These are phyloP conservation scores for Fraxinus excelsior DNA, from an alignment of 257 asterid species.

Conservation along the genomic window DNA sequence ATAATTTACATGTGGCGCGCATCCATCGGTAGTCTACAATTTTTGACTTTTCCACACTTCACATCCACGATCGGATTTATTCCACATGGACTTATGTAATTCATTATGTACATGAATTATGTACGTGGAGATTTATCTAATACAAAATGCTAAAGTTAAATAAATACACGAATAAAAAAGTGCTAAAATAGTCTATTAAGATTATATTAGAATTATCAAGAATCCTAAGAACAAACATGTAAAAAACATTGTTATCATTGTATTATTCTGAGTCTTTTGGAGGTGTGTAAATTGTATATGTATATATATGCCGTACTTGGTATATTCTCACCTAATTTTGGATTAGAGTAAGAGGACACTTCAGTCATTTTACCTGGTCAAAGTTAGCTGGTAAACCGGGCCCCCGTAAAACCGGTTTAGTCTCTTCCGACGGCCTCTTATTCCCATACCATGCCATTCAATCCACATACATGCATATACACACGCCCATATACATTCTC, in stretches of 20 bases:
- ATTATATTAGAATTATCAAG: not conserved
- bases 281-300: not conserved
- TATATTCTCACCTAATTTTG: not conserved
- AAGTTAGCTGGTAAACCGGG: not conserved
- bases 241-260: constrained; percentile 12
- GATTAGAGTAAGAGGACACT: not conserved
- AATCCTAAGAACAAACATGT: not conserved
- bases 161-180: not conserved
- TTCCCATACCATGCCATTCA: no score
- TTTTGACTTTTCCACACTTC: no score
- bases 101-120: no score
- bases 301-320: not conserved
- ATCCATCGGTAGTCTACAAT: no score
- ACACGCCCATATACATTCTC: not conserved
- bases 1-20: no score
- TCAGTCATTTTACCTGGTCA: not conserved
- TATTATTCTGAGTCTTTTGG: not conserved
- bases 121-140: no score
- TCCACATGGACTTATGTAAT: no score
- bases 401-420: not conserved
- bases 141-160: not conserved
- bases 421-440: not conserved
- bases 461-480: not conserved
- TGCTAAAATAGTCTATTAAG: not conserved
- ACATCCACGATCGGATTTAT: no score